Base-by-base conservation (phyloP, 1,284 basidiomycete genomes). In the Malassezia pachydermatis region DNA sequence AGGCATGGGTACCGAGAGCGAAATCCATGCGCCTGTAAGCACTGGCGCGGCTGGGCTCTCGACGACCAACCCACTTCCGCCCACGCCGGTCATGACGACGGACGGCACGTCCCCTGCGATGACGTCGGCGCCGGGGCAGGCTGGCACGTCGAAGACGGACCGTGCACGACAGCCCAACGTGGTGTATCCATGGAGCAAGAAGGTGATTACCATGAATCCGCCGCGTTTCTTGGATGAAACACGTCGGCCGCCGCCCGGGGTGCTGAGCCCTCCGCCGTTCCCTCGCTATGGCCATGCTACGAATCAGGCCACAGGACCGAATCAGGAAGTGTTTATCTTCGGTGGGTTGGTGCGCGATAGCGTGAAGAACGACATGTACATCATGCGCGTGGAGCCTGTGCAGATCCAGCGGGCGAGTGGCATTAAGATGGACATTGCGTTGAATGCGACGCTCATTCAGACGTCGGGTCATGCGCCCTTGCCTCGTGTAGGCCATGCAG, bases 241-340 rank as follows among this genome's bases (percentile, higher is more conserved):
- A 14, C 61, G 65, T 14, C 67, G 66, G 41, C 65, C 65, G 19
- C 65, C 70, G 30, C 57, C 64, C 11, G 67, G 65, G 14, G 65
- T 65, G 1, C 54, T 64, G 23, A 73, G 69, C 13, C 70, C 73
- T 4, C 70, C 73, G 19, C 94, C 94, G 0, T 98, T 99, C 74
- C 94, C 94, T 13, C 83, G 94, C 46, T 99, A 99, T 69, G 94
- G 94, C 10, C 88, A 95, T 66, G 86, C 90, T 2, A 80, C 95
- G n/a, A 92, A 94, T 19, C 80, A 86, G 11, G 81, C 80, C 37
- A 67, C 72, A 2, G 84, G 84, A 10, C 70, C 80, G 16, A 80
- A 78, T 6, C 92, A 92, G 20, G 90, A 98, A 66, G 81, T 99
- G 58, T 90, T 89, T 74, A 79, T 98, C 51, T 99, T 98, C 66